Evolutionary conservation across 345 rosid genomes (phyloP), one percentile per base, ranked within the genome.

Genomic region (Punica granatum): DNA sequence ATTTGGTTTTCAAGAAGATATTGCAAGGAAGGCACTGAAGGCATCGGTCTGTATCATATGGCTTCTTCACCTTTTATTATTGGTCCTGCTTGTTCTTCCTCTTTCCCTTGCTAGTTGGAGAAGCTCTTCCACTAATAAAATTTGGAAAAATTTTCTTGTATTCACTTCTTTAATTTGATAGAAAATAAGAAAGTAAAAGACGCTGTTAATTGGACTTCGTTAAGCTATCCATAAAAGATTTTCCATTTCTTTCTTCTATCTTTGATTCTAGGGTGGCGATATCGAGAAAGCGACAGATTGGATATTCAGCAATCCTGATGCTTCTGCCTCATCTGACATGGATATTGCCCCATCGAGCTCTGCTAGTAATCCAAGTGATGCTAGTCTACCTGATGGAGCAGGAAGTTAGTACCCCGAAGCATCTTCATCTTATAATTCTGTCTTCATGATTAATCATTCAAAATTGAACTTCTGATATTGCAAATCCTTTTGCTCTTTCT

Each of bases 281-380:
- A 82, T 95, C 65, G 99, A 83, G 81, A 92, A 82, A 75, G 99
- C 99, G 58, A 90, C 99, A 63, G 99, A 95, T 72, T 95, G 99
- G 99, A 90, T 95, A 85, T 95, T 95, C 77, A 90, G 76, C 81
- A 95, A 83, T 78, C 98, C 96, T 43, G 85, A 79, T 79, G 86
- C 92, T 73, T 78, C 87, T 70, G 77, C 69, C 72, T 70, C 83
- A 44, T 78, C 96, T 13, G 89, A 88, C 70, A 88, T 82, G 92
- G 89, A 90, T 77, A 83, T 89, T 62, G 68, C 82, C 58, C 76
- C 92, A 64, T 83, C 93, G 14, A 79, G 80, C 78, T 59, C 81
- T 59, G 63, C 70, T 13, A 72, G 83, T 66, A 46, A 74, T 16
- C 64, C 82, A 33, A 78, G 76, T 44, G 81, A 82, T 31, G 56